Percentiles rank a stretch among this genome's conserved stretches.
Conservation (phyloP, 495 filamentous ascomycete species). For the Hypoxylon intermedium region DNA sequence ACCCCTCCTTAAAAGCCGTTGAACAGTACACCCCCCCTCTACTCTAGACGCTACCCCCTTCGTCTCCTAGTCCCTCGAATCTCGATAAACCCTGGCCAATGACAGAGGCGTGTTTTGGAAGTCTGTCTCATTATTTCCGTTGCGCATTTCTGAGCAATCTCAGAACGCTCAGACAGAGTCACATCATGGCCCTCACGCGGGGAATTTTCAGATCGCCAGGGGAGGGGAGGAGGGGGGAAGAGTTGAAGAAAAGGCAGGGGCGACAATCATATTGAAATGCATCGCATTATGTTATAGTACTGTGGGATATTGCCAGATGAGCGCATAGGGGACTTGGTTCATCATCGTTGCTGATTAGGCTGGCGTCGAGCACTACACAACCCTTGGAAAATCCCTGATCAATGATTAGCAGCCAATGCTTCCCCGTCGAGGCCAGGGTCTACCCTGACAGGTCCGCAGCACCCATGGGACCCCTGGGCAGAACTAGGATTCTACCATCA, state of each 20-base stretch:
- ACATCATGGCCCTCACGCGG: constrained; percentile 36
- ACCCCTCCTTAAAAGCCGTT: constrained; percentile 40
- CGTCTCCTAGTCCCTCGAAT: constrained; percentile 38
- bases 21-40: constrained; percentile 36
- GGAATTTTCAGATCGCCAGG: constrained; percentile 41
- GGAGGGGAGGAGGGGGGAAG: constrained; percentile 6
- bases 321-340: constrained; percentile 30
- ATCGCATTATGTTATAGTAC: constrained; percentile 24
- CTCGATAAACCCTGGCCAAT: constrained; percentile 45
- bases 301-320: constrained; percentile 32
- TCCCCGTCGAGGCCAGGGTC: constrained; percentile 41
- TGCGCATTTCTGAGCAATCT: constrained; percentile 43
- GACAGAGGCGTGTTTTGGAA: constrained; percentile 33
- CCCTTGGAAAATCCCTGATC: constrained; percentile 42
- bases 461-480: constrained; percentile 38
- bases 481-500: constrained; percentile 38
- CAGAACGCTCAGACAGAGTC: constrained; percentile 38
- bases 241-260: constrained; percentile 1
- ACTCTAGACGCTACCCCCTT: constrained; percentile 21
- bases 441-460: constrained; percentile 41
- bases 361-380: constrained; percentile 24
- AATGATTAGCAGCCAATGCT: constrained; percentile 47
- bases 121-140: constrained; percentile 42
- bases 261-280: constrained; percentile 11
- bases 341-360: constrained; percentile 20